Base-by-base conservation (phyloP, 768 basidiomycete species). In the Tulasnella sp. region DNA sequence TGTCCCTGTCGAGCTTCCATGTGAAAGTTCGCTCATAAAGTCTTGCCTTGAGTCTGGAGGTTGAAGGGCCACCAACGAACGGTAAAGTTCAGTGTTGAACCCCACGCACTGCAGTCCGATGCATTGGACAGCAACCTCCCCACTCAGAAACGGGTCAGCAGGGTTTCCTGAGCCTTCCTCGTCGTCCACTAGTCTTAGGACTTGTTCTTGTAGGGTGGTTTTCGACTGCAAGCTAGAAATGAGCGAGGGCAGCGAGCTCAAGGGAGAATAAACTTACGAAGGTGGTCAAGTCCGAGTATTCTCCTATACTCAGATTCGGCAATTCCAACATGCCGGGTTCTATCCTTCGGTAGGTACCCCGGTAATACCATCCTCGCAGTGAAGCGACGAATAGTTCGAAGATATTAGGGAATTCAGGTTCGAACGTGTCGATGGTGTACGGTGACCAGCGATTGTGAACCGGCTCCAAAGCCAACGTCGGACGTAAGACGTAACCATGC, bases 61-160 rank as follows among this genome's bases (percentile, higher is more conserved):
- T 11, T 27, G 3, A 17, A 36, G 7, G 7, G 51, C n/a, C 9
- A 35, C 34, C 35, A 53, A 37, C 4, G 51, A 34, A 27, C 29
- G 51, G 36, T 53, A 39, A 11, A 53, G 29, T 6, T 36, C 36
- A 34, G 50, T 19, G 51, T 53, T 53, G 51, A 53, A 53, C 29
- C 51, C 51, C 35, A 53, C 23, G 51, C 51, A 53, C n/a, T 53
- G 51, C 2, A 53, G 51, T 8, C 51, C 51, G 35, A 53, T 39
- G 37, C 51, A 40, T 15, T 35, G 37, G 2, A 36, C 35, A 23
- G 36, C 21, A 36, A 39, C 36, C 8, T 40, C 11, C n/a, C 36
- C 51, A 2, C 35, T 37, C 2, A 19, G 35, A 27, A 53, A 53
- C 3, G 51, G 51, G 51, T 53, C 35, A 19, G 17, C 32, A 36